These are phyloP conservation scores for Adansonia digitata DNA, from an alignment of 345 rosid genomes.

Conservation along the genomic window DNA sequence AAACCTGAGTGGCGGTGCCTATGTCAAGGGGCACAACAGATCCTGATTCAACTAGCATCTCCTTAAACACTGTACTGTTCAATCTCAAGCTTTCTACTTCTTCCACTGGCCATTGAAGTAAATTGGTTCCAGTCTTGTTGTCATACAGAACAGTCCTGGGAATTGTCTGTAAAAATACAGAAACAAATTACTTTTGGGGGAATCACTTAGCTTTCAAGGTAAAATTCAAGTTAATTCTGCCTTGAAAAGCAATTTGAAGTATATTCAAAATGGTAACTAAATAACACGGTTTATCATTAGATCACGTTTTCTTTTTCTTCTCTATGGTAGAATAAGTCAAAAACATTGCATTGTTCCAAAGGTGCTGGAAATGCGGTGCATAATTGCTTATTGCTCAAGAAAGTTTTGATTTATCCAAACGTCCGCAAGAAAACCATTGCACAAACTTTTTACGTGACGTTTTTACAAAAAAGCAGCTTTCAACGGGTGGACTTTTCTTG, in stretches of 20 bases:
- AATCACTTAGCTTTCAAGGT: background rate
- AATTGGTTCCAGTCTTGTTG: constrained; percentile 48
- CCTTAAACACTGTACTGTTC: constrained; percentile 39
- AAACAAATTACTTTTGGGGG: background rate
- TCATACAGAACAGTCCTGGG: constrained; percentile 16
- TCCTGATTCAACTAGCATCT: constrained; percentile 52
- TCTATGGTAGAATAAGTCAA: no score
- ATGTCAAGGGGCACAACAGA: constrained; percentile 51
- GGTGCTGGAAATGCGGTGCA: background rate
- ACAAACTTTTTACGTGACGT: background rate
- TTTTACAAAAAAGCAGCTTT: background rate
- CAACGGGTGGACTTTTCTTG: background rate
- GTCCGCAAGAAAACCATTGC: background rate
- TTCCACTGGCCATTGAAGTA: constrained; percentile 88
- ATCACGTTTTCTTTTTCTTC: background rate
- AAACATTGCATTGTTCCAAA: background rate
- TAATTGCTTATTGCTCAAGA: background rate
- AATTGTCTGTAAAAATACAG: background rate
- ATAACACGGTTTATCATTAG: background rate
- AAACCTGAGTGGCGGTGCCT: constrained; percentile 59
- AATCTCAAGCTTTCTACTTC: constrained; percentile 74
- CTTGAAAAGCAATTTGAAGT: background rate
- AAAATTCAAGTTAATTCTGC: background rate
- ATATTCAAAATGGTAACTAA: background rate
- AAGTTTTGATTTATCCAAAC: background rate